Evolutionary conservation across 345 rosid species (phyloP).

Genomic region (Citrus glauca): DNA sequence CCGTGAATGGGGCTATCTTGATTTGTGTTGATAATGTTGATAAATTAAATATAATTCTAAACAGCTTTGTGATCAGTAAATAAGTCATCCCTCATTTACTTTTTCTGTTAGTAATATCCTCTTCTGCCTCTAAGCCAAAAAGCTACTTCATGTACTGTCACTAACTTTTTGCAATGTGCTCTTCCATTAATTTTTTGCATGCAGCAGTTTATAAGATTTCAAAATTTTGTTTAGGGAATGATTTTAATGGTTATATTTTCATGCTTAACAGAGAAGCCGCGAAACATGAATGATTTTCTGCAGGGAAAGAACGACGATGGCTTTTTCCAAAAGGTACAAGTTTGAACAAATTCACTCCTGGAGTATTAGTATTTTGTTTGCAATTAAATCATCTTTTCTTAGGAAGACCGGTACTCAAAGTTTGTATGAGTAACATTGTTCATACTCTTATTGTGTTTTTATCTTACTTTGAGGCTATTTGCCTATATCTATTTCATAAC

Average conservation of each 20-base stretch:
- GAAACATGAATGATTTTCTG: conserved; percentile 38
- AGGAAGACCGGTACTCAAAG: neutral
- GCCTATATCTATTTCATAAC: conserved; percentile 13
- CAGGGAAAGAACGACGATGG: conserved; percentile 57
- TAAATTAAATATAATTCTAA: neutral
- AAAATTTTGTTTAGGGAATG: neutral
- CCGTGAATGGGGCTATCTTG: neutral
- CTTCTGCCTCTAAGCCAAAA: neutral
- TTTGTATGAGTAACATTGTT: neutral
- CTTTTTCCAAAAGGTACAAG: conserved; percentile 65
- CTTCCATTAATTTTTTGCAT: neutral
- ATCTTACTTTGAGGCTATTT: conserved; percentile 1
- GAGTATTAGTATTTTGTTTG: neutral
- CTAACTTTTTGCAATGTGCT: neutral
- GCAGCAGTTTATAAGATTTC: neutral
- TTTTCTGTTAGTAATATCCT: neutral
- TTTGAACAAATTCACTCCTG: neutral
- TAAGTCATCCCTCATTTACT: neutral
- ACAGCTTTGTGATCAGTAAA: neutral
- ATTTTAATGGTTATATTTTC: neutral
- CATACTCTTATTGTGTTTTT: neutral
- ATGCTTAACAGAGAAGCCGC: conserved; percentile 53
- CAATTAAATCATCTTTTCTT: neutral
- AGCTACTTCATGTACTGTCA: neutral
- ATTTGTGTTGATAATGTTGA: neutral